Conservation (phyloP, 768 basidiomycete genomes). For the Trametes gibbosa region DNA sequence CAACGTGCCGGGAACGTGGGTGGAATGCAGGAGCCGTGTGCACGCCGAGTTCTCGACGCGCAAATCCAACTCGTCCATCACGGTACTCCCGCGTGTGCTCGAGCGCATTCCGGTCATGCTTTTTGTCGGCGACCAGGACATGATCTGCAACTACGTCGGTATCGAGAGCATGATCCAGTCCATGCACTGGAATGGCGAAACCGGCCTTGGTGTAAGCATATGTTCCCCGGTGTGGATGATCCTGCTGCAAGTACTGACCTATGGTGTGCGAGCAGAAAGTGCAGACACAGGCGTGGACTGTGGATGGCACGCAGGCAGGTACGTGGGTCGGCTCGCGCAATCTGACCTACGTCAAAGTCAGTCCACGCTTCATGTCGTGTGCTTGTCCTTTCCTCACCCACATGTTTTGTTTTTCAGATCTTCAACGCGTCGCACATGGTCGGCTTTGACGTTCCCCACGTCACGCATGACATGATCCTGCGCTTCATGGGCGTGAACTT, state of each 20-base stretch:
- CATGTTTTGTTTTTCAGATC: constrained; percentile 44
- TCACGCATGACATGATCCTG: constrained; percentile 96
- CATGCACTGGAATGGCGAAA: constrained; percentile 83
- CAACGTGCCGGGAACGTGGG: constrained; percentile 76
- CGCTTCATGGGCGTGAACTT: constrained; percentile 96
- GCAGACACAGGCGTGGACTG: constrained; percentile 69
- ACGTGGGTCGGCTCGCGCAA: constrained; percentile 90
- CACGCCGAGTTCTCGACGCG: constrained; percentile 55
- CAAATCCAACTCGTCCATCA: constrained; percentile 65
- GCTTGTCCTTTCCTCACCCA: neutral
- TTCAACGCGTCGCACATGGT: constrained; percentile 98
- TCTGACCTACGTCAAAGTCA: constrained; percentile 88
- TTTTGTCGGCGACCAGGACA: constrained; percentile 93
- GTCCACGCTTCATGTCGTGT: constrained; percentile 5
- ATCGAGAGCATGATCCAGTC: constrained; percentile 80
- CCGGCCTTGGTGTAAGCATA: constrained; percentile 76
- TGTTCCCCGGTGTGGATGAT: no score
- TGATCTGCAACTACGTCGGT: constrained; percentile 96
- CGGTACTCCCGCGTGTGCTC: constrained; percentile 74
- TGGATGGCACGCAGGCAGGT: constrained; percentile 75
- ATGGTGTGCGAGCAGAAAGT: constrained; percentile 44
- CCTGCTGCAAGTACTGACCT: neutral
- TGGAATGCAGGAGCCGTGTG: constrained; percentile 77
- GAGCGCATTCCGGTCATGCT: constrained; percentile 82
- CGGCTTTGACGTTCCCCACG: constrained; percentile 80